Percentiles rank a stretch among this genome's conserved stretches.
phyloP scores from a whole-genome alignment of 805 yeast genomes.

The Lipomyces japonicus region DNA sequence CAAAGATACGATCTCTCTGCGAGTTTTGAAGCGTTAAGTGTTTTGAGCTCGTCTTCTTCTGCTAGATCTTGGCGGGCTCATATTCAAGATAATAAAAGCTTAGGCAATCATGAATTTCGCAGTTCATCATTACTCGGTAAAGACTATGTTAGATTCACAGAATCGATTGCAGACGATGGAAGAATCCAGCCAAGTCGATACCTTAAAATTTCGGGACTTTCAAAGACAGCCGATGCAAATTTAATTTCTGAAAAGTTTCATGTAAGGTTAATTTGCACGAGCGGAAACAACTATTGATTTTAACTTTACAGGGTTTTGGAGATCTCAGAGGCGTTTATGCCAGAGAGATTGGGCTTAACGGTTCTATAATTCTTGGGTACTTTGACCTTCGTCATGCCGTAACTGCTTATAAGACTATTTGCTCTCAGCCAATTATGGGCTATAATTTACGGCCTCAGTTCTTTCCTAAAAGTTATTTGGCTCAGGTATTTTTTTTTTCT shows the following conservation, averaged over 20 bases:
- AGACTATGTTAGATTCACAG: not conserved
- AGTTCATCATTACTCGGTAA: not conserved
- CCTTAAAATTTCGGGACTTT: constrained; percentile 19
- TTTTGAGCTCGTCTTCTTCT: constrained; percentile 16
- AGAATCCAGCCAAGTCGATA: constrained; percentile 17
- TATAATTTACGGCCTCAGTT: constrained; percentile 23
- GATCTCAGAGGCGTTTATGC: constrained; percentile 31
- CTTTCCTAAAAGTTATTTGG: constrained; percentile 16
- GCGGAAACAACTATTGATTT: too few species aligned
- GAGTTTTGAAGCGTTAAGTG: constrained; percentile 15
- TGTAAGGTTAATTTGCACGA: constrained; percentile 7
- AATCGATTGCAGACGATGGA: not conserved
- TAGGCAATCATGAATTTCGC: constrained; percentile 2
- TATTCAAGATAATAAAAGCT: not conserved
- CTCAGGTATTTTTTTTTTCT: constrained; percentile 5
- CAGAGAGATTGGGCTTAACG: constrained; percentile 28
- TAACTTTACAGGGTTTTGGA: too few species aligned
- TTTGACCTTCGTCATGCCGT: constrained; percentile 32
- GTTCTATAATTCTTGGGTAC: constrained; percentile 29
- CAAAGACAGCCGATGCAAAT: constrained; percentile 17
- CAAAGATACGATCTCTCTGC: constrained; percentile 13
- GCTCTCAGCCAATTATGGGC: constrained; percentile 28
- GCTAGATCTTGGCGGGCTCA: constrained; percentile 15
- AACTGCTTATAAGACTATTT: constrained; percentile 28
- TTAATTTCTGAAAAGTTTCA: constrained; percentile 12